Evolutionary conservation across 1,284 basidiomycete genomes (phyloP).

Genomic region (Fistulinella cinereoalba): DNA sequence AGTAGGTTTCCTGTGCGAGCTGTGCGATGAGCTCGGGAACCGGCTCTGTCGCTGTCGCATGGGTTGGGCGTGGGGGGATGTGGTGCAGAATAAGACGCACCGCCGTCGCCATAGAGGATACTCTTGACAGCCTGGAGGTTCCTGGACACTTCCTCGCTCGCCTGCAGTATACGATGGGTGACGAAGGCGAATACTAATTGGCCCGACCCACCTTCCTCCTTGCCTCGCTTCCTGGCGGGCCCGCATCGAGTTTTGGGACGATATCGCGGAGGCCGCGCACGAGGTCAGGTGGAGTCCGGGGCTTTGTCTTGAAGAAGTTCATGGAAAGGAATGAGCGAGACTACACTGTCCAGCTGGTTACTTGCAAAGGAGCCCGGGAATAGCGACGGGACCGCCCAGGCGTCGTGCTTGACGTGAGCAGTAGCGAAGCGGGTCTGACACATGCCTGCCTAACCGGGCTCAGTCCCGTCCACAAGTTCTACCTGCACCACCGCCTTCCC

Average conservation of each 20-base stretch:
- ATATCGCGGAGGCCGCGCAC: conserved; percentile 78
- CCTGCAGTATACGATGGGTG: conserved; percentile 43
- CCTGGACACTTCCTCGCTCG: conserved; percentile 86
- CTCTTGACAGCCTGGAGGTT: conserved; percentile 86
- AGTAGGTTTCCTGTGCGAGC: conserved; percentile 94
- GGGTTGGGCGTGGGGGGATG: conserved; percentile 5
- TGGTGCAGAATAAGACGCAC: conserved; percentile 39
- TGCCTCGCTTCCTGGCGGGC: conserved; percentile 70
- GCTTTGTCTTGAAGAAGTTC: conserved; percentile 96
- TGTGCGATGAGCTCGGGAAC: conserved; percentile 87
- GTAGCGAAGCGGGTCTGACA: conserved; percentile 18
- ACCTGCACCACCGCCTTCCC: not conserved
- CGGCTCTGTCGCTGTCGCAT: conserved; percentile 51
- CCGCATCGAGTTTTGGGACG: conserved; percentile 71
- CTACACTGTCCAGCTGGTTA: not conserved
- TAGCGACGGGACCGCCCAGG: not conserved
- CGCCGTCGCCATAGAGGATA: conserved; percentile 84
- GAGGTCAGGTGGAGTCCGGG: conserved; percentile 80
- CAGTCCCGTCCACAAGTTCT: conserved; percentile 18
- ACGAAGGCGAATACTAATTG: not conserved
- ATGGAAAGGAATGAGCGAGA: conserved; percentile 39
- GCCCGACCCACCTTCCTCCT: conserved; percentile 66
- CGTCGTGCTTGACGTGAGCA: conserved; percentile 6
- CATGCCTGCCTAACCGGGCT: conserved; percentile 15
- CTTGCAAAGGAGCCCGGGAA: not conserved